Percentiles rank a stretch among this genome's conserved stretches.
Conservation (phyloP, 1,139 yeast species). For the Candida smagusa region DNA sequence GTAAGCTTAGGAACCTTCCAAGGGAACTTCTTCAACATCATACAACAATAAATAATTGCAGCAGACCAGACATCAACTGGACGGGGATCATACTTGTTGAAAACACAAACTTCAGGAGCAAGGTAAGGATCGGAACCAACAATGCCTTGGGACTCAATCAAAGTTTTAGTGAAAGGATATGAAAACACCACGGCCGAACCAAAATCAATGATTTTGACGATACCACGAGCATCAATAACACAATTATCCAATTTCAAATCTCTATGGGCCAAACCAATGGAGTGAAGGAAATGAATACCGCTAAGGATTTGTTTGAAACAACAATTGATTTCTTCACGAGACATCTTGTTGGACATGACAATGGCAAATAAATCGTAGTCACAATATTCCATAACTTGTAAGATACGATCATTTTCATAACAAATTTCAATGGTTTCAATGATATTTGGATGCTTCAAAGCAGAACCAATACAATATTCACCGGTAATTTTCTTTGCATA, state of each 20-base stretch:
- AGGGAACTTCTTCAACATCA: conserved; percentile 91
- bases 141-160: conserved; percentile 83
- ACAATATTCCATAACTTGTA: conserved; percentile 94
- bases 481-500: conserved; percentile 93
- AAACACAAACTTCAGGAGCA: conserved; percentile 90
- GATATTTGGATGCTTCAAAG: conserved; percentile 85
- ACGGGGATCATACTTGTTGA: conserved; percentile 81
- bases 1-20: conserved; percentile 93
- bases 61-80: conserved; percentile 95
- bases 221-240: conserved; percentile 81
- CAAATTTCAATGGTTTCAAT: conserved; percentile 89
- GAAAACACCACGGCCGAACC: conserved; percentile 93
- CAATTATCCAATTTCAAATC: conserved; percentile 92
- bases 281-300: conserved; percentile 81
- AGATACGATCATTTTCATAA: conserved; percentile 81
- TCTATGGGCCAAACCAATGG: conserved; percentile 87
- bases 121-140: conserved; percentile 94
- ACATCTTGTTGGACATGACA: conserved; percentile 93
- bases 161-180: conserved; percentile 79
- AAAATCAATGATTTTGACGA: conserved; percentile 86
- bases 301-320: conserved; percentile 83
- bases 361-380: conserved; percentile 91
- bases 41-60: conserved; percentile 90
- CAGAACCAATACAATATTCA: conserved; percentile 91
- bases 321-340: conserved; percentile 80